A percentile compares a stretch with the other conserved stretches of the same genome.
phyloP scores from a whole-genome alignment of 2,329 filamentous ascomycete genomes.

The Cryoendolithus antarcticus region DNA sequence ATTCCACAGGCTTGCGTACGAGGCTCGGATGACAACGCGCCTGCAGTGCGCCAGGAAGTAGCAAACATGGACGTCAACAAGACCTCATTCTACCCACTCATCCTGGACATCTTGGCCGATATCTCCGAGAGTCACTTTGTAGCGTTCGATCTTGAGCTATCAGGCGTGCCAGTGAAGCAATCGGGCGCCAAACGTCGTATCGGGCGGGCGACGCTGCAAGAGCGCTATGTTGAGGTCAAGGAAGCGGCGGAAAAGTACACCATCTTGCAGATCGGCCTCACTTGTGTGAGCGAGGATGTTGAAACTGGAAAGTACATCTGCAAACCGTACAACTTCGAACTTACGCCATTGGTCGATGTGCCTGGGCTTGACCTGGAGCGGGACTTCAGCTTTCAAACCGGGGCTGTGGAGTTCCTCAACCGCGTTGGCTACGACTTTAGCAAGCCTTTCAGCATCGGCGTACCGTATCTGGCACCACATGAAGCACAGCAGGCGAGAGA shows the following conservation, averaged over 20 bases:
- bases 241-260: constrained; percentile 50
- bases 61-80: constrained; percentile 28
- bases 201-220: constrained; percentile 39
- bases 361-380: constrained; percentile 45
- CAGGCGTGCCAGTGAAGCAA: constrained; percentile 43
- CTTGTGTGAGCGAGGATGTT: constrained; percentile 47
- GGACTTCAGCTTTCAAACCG: constrained; percentile 39
- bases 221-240: constrained; percentile 50
- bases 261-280: constrained; percentile 55
- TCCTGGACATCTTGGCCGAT: constrained; percentile 31
- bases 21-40: constrained; percentile 14
- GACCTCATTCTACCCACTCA: constrained; percentile 20
- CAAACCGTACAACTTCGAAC: constrained; percentile 52
- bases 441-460: constrained; percentile 42
- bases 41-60: constrained; percentile 18
- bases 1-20: constrained; percentile 51
- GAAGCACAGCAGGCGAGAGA: constrained; percentile 41
- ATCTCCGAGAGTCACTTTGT: constrained; percentile 3
- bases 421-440: constrained; percentile 47
- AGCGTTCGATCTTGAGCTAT: constrained; percentile 38
- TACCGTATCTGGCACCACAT: constrained; percentile 49
- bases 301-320: constrained; percentile 44
- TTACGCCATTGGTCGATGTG: constrained; percentile 43
- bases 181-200: constrained; percentile 16
- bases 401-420: constrained; percentile 50